phyloP scores from a whole-genome alignment of 2,329 filamentous ascomycete genomes.

The Pseudogymnoascus sp. region DNA sequence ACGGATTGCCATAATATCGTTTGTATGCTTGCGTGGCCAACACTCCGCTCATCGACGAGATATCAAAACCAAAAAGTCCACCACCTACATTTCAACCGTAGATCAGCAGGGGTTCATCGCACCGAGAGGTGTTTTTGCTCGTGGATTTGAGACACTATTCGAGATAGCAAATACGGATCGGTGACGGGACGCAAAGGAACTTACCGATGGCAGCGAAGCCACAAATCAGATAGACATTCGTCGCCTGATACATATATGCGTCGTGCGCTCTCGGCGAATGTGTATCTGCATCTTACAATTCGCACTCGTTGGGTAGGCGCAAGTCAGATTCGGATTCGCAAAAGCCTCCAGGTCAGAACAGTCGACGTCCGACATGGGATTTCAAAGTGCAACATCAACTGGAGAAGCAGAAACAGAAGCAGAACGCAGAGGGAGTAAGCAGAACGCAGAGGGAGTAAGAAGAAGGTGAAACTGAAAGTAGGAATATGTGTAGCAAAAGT shows the following conservation, averaged over 20 bases:
- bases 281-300: too few species aligned
- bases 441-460: too few species aligned
- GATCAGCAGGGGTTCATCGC: not conserved
- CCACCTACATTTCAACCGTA: constrained; percentile 38
- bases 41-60: constrained; percentile 63
- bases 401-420: too few species aligned
- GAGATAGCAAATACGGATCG: not conserved
- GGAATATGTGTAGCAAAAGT: too few species aligned
- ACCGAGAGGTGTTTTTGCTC: not conserved
- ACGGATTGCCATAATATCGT: constrained; percentile 59
- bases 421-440: too few species aligned
- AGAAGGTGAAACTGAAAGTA: too few species aligned
- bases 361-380: too few species aligned
- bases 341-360: too few species aligned
- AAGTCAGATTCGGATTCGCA: too few species aligned
- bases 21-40: constrained; percentile 61
- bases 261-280: too few species aligned
- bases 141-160: not conserved
- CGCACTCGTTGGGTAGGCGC: too few species aligned
- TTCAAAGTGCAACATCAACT: too few species aligned
- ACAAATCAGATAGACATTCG: constrained; percentile 52
- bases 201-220: constrained; percentile 52
- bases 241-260: constrained; percentile 23
- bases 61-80: constrained; percentile 70
- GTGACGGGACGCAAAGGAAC: constrained; percentile 14